Percentiles rank a stretch among this genome's conserved stretches.
Conservation (phyloP, 176 grass and related monocot genomes). For the Tuctoria greenei region DNA sequence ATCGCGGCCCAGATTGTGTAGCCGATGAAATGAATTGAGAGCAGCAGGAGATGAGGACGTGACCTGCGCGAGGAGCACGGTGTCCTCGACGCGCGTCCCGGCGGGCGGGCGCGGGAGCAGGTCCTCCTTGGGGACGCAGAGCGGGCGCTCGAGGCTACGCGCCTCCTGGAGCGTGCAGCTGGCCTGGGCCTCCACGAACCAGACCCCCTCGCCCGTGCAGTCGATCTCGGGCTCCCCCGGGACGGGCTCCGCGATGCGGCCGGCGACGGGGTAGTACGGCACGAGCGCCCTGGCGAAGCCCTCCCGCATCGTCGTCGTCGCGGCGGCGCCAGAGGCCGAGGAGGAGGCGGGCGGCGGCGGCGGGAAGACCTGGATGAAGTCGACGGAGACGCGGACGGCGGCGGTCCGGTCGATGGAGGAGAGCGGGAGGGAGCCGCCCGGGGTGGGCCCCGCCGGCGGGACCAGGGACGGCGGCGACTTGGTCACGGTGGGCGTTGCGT, state of each 20-base stretch:
- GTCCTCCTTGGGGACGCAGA: constrained; percentile 67
- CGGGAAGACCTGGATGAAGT: constrained; percentile 63
- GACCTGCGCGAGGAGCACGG: constrained; percentile 68
- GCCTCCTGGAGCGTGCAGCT: constrained; percentile 62
- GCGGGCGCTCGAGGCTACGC: constrained; percentile 66
- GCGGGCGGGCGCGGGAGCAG: constrained; percentile 57
- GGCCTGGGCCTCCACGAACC: constrained; percentile 66
- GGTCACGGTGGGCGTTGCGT: constrained; percentile 31
- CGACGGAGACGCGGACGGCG: constrained; percentile 53
- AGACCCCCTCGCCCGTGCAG: constrained; percentile 69
- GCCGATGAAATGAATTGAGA: not conserved
- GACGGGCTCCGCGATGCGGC: constrained; percentile 51
- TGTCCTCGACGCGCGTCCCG: constrained; percentile 44
- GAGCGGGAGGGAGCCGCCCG: constrained; percentile 48
- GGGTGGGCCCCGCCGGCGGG: constrained; percentile 39
- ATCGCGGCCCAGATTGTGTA: not conserved
- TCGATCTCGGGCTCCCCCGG: constrained; percentile 49
- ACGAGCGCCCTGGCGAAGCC: constrained; percentile 60
- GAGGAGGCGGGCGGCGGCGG: not conserved
- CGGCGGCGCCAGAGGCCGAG: not conserved
- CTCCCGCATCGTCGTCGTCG: constrained; percentile 31
- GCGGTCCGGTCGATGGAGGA: constrained; percentile 65
- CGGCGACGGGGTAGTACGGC: constrained; percentile 63
- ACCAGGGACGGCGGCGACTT: constrained; percentile 46
- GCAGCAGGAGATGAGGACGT: not conserved